A percentile compares a stretch with the other conserved stretches of the same genome.
Conservation (phyloP, 176 grass and related monocot genomes). For the Avena insularis region DNA sequence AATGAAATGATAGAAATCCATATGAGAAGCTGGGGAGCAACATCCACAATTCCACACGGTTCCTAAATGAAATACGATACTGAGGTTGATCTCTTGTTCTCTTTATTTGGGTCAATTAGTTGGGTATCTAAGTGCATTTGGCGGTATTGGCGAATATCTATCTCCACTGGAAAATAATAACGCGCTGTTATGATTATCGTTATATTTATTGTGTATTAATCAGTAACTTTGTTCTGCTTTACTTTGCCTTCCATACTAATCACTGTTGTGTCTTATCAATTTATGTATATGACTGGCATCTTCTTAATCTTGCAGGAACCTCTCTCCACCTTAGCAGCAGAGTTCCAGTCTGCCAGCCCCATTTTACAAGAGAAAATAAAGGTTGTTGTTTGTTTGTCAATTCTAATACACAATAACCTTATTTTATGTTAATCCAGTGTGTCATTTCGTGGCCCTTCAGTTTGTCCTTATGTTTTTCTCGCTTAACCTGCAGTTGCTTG, state of each 20-base stretch:
- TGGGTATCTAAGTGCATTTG: conserved; percentile 17
- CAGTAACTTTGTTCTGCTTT: conserved; percentile 7
- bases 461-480: conserved; percentile 46
- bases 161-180: neutral
- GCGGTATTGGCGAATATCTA: neutral
- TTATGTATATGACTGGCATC: conserved; percentile 21
- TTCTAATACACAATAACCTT: conserved; percentile 36
- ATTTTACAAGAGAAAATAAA: conserved; percentile 97
- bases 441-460: conserved; percentile 21
- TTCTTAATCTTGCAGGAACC: conserved; percentile 74
- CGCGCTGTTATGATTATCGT: neutral
- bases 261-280: neutral
- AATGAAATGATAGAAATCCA: neutral
- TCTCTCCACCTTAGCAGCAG: conserved; percentile 82
- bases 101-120: conserved; percentile 13
- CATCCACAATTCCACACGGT: neutral
- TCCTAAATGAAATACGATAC: neutral
- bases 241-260: conserved; percentile 19
- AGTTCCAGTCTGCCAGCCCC: conserved; percentile 84
- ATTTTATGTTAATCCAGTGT: conserved; percentile 9
- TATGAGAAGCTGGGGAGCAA: neutral
- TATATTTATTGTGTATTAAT: neutral
- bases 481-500: conserved; percentile 74
- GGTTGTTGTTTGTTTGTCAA: conserved; percentile 53
- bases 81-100: neutral